Conservation (phyloP, 2,329 filamentous ascomycete species). For the Fusarium graminum region DNA sequence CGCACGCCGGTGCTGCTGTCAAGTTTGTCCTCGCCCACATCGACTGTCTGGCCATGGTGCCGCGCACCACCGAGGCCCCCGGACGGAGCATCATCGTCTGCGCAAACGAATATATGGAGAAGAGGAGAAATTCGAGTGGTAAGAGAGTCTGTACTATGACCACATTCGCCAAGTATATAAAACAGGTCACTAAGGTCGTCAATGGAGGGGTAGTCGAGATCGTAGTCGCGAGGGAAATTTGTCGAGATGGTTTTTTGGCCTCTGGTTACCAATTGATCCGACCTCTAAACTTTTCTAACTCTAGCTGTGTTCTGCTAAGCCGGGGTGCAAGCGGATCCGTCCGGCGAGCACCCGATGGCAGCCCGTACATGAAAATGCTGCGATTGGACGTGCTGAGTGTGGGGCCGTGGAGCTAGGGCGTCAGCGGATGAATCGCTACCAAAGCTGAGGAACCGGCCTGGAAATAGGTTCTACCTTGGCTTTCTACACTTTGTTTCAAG, state of each 20-base stretch:
- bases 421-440: conserved; percentile 38
- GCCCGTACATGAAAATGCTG: not conserved
- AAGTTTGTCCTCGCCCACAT: conserved; percentile 39
- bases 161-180: conserved; percentile 29
- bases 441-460: conserved; percentile 20
- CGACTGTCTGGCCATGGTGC: conserved; percentile 52
- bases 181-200: conserved; percentile 5
- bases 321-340: conserved; percentile 38
- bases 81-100: conserved; percentile 66
- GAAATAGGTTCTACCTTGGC: conserved; percentile 20
- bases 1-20: conserved; percentile 47
- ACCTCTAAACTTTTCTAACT: conserved; percentile 50
- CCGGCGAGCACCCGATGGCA: conserved; percentile 37
- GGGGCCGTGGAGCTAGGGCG: conserved; percentile 26
- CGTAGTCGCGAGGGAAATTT: conserved; percentile 40
- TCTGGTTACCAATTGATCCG: conserved; percentile 38
- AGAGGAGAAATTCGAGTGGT: conserved; percentile 12
- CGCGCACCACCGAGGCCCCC: conserved; percentile 64
- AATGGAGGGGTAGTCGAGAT: conserved; percentile 23
- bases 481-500: conserved; percentile 5
- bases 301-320: conserved; percentile 42
- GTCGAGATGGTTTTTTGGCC: conserved; percentile 41
- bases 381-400: conserved; percentile 26
- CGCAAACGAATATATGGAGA: conserved; percentile 19
- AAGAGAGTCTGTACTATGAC: conserved; percentile 15